Base-by-base conservation (phyloP, 805 yeast genomes). In the Wickerhamomyces alni region DNA sequence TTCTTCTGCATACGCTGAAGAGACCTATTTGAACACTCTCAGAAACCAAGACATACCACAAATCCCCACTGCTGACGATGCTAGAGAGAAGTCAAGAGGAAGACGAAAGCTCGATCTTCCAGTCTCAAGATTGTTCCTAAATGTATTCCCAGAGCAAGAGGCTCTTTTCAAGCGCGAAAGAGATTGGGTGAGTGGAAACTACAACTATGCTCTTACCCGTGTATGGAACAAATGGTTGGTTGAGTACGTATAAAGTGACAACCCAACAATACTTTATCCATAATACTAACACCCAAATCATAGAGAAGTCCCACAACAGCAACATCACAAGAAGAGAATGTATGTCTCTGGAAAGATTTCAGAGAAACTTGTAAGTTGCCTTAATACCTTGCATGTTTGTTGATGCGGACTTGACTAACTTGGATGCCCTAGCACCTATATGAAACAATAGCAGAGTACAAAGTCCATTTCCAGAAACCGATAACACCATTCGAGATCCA, bases 171-270 rank as follows among this genome's bases (percentile, higher is more conserved):
- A 17, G 12, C 28, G n/a, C 9, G 42, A 39, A 17, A 18, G 18
- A 19, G 24, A 32, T 2, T 18, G 42, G 30, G 5, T 25, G 2
- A 36, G 28, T 22, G 28, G 32, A n/a, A 12, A 16, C 5, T 24
- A n/a, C n/a, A 37, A 38, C 11, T 41, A 35, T 30, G 27, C 34
- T 11, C 16, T 43, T 6, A 3, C 12, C 7, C 25, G 17, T 22
- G 26, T 15, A 3, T 48, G 52, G 52, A n/a, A 30, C 6, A 18
- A 35, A 15, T 48, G 52, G 52, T 24, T 8, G 16, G 30, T 41
- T n/a, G 18, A 8, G 51, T 47, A 35, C 24, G 43, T 40, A 7
- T 21, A n/a, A 9, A 22, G 15, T 19, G 31, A 17, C 13, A 1
- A 5, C 11, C 9, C 25, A 25, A 18, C 24, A 34, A 29, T 25